These are phyloP conservation scores for Kregervanrija delftensis DNA, from an alignment of 805 yeast species.

Conservation along the genomic window DNA sequence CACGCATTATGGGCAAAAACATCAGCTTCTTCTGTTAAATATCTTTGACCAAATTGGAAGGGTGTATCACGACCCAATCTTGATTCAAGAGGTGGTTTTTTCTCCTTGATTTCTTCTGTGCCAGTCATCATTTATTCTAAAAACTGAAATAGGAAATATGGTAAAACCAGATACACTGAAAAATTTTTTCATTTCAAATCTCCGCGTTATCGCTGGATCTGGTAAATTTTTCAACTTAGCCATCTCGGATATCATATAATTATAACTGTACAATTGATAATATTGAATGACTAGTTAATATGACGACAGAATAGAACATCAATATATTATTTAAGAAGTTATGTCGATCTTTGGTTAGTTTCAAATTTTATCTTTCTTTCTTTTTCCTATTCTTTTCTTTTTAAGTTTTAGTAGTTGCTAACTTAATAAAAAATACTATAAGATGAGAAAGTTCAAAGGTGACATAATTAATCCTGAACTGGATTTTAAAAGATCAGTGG, in stretches of 20 bases:
- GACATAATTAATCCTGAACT: conserved; percentile 14
- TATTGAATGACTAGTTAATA: background rate
- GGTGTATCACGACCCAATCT: conserved; percentile 83
- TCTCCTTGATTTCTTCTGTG: background rate
- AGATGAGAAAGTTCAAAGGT: conserved; percentile 19
- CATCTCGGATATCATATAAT: conserved; percentile 1
- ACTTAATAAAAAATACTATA: conserved; percentile 1
- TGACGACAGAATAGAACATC: too few relatives aligned
- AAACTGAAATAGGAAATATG: background rate
- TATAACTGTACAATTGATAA: background rate
- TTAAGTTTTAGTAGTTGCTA: background rate
- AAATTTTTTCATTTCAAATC: background rate
- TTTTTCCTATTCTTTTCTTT: background rate
- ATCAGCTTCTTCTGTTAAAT: conserved; percentile 60
- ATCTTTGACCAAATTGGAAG: conserved; percentile 86
- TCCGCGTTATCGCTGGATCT: background rate
- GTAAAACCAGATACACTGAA: background rate
- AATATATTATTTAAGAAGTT: too few relatives aligned
- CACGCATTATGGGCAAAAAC: conserved; percentile 93
- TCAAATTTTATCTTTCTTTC: background rate
- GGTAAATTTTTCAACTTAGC: conserved; percentile 6
- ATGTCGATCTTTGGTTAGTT: too few relatives aligned
- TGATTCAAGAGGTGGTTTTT: conserved; percentile 43
- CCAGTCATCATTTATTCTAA: background rate
- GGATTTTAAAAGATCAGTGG: conserved; percentile 18